Conservation (phyloP, 2,329 filamentous ascomycete genomes). For the Leptographium wingfieldii region DNA sequence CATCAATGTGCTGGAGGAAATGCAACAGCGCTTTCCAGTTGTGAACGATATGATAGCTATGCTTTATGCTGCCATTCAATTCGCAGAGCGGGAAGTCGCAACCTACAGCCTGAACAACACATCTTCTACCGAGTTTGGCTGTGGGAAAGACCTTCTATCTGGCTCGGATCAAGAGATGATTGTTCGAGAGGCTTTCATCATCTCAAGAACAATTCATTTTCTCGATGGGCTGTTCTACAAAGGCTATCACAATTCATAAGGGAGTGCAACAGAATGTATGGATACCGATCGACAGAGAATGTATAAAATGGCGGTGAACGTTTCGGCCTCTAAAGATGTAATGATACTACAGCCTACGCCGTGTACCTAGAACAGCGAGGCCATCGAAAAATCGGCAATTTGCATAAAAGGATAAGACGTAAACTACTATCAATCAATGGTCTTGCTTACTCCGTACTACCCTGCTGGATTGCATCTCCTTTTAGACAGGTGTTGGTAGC, state of each 20-base stretch:
- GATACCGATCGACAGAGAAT: too few relatives aligned
- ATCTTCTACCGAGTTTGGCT: not conserved
- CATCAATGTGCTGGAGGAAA: constrained; percentile 1
- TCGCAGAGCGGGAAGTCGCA: not conserved
- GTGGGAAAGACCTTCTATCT: not conserved
- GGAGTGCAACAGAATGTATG: too few relatives aligned
- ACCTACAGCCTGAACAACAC: not conserved
- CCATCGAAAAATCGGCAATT: too few relatives aligned
- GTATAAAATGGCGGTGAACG: too few relatives aligned
- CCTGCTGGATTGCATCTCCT: too few relatives aligned
- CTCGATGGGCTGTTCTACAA: not conserved
- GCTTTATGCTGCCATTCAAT: not conserved
- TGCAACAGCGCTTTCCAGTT: not conserved
- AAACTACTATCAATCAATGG: too few relatives aligned
- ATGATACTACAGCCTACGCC: too few relatives aligned
- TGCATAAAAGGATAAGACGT: too few relatives aligned
- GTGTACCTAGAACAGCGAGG: too few relatives aligned
- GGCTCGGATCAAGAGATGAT: not conserved
- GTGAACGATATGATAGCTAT: constrained; percentile 1
- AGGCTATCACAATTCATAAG: not conserved
- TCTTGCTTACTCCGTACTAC: too few relatives aligned
- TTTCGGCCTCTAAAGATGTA: too few relatives aligned
- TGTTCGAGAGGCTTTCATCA: not conserved
- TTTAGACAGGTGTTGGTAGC: too few relatives aligned
- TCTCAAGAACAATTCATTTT: not conserved